phyloP scores from a whole-genome alignment of 108 stramenopile species.

The Pseudonitzschia multiseries region DNA sequence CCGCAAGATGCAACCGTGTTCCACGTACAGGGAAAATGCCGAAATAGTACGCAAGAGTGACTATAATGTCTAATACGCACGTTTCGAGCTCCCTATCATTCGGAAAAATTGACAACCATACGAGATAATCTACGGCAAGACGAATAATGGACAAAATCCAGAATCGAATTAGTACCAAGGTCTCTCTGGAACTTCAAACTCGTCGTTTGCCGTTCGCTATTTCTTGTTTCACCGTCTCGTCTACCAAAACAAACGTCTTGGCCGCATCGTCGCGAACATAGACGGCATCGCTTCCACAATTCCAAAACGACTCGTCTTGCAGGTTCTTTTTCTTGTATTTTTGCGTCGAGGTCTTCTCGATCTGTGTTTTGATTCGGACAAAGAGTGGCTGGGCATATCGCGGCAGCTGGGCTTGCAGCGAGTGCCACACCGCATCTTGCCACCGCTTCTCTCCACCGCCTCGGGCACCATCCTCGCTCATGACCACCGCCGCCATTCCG shows the following conservation, averaged over 20 bases:
- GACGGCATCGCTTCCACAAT: conserved; percentile 12
- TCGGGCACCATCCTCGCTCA: no score
- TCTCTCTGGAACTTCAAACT: conserved; percentile 12
- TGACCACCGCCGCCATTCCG: conserved; percentile 20
- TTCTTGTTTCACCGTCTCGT: conserved; percentile 1
- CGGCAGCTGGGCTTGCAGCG: conserved; percentile 15
- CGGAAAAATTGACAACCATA: no score
- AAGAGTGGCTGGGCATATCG: conserved; percentile 24
- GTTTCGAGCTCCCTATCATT: no score
- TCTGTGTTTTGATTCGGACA: conserved; percentile 9
- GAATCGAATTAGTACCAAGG: no score
- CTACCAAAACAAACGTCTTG: conserved; percentile 7
- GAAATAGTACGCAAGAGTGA: no score
- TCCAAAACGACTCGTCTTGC: conserved; percentile 16
- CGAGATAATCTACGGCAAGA: no score
- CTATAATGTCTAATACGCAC: no score
- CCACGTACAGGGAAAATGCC: neutral
- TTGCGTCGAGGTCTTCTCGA: conserved; percentile 24
- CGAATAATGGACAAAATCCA: no score
- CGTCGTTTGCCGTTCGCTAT: conserved; percentile 8
- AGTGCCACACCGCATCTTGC: conserved; percentile 13
- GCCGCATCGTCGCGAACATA: conserved; percentile 24
- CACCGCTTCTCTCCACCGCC: neutral
- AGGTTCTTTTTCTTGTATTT: conserved; percentile 28
- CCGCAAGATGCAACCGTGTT: neutral